These are phyloP conservation scores for Fusarium sp. DNA, from an alignment of 2,329 filamentous ascomycete genomes.

Conservation along the genomic window DNA sequence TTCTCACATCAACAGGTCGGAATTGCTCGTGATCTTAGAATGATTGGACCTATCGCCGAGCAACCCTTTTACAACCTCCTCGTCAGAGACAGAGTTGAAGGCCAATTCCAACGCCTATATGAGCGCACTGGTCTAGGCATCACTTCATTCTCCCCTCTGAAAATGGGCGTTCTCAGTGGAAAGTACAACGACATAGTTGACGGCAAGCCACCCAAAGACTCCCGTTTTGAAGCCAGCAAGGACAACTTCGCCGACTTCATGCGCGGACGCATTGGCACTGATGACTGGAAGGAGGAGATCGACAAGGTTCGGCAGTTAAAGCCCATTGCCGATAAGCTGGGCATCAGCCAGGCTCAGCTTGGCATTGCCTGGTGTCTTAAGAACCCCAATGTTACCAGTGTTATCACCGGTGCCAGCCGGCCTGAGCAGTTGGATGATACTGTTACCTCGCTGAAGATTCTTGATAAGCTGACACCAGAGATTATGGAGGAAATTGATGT, in stretches of 20 bases:
- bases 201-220: slow-evolving; percentile 61
- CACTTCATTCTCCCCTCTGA: slow-evolving; percentile 69
- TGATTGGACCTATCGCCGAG: slow-evolving; percentile 72
- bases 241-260: slow-evolving; percentile 66
- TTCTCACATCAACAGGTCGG: slow-evolving; percentile 50
- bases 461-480: slow-evolving; percentile 59
- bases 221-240: slow-evolving; percentile 65
- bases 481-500: slow-evolving; percentile 61
- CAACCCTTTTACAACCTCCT: slow-evolving; percentile 76
- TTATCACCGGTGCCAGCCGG: slow-evolving; percentile 62
- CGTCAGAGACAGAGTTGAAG: slow-evolving; percentile 68
- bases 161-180: slow-evolving; percentile 67
- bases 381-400: slow-evolving; percentile 62
- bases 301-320: slow-evolving; percentile 55
- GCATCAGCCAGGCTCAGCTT: slow-evolving; percentile 60
- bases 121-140: slow-evolving; percentile 66
- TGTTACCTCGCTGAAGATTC: slow-evolving; percentile 55
- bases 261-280: slow-evolving; percentile 52
- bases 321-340: slow-evolving; percentile 66
- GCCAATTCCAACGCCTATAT: slow-evolving; percentile 70
- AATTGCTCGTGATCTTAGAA: slow-evolving; percentile 66
- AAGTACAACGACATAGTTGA: slow-evolving; percentile 69
- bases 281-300: slow-evolving; percentile 63
- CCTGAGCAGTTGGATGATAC: slow-evolving; percentile 63
- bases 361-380: slow-evolving; percentile 64